A percentile compares a stretch with the other conserved stretches of the same genome.
These are phyloP conservation scores for Ophiostoma sp. DNA, from an alignment of 2,329 filamentous ascomycete species.

Conservation along the genomic window DNA sequence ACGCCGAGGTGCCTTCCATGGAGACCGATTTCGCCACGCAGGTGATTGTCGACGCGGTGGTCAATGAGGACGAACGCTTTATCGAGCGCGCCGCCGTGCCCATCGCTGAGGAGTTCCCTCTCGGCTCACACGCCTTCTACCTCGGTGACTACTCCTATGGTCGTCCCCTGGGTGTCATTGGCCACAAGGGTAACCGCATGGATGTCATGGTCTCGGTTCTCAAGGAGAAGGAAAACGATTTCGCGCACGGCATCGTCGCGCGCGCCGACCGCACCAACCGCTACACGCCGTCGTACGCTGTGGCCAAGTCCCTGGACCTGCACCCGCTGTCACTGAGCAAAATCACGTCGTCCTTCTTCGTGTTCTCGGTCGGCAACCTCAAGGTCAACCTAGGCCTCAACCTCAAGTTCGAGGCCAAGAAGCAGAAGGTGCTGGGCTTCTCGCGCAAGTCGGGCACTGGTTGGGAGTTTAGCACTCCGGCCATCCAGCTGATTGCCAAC, in stretches of 20 bases:
- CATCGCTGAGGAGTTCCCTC: slow-evolving; percentile 87
- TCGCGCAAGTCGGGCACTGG: slow-evolving; percentile 82
- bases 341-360: slow-evolving; percentile 90
- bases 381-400: slow-evolving; percentile 92
- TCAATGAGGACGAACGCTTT: slow-evolving; percentile 90
- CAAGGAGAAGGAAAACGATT: slow-evolving; percentile 75
- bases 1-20: slow-evolving; percentile 78
- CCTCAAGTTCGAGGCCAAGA: slow-evolving; percentile 93
- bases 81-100: slow-evolving; percentile 85
- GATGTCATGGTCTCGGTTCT: slow-evolving; percentile 75
- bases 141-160: slow-evolving; percentile 92
- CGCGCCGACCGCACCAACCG: slow-evolving; percentile 68
- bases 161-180: slow-evolving; percentile 78
- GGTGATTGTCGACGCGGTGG: slow-evolving; percentile 82
- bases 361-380: slow-evolving; percentile 68
- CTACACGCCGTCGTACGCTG: slow-evolving; percentile 85
- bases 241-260: slow-evolving; percentile 71
- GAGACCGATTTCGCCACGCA: slow-evolving; percentile 92
- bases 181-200: slow-evolving; percentile 70
- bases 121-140: slow-evolving; percentile 83
- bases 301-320: slow-evolving; percentile 77
- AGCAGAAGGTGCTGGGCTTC: slow-evolving; percentile 93
- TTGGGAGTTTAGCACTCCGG: slow-evolving; percentile 93
- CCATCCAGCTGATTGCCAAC: slow-evolving; percentile 74
- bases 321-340: slow-evolving; percentile 90